A percentile compares a stretch with the other conserved stretches of the same genome.
phyloP scores from a whole-genome alignment of 1,284 basidiomycete genomes.

The Trametes versicolor region DNA sequence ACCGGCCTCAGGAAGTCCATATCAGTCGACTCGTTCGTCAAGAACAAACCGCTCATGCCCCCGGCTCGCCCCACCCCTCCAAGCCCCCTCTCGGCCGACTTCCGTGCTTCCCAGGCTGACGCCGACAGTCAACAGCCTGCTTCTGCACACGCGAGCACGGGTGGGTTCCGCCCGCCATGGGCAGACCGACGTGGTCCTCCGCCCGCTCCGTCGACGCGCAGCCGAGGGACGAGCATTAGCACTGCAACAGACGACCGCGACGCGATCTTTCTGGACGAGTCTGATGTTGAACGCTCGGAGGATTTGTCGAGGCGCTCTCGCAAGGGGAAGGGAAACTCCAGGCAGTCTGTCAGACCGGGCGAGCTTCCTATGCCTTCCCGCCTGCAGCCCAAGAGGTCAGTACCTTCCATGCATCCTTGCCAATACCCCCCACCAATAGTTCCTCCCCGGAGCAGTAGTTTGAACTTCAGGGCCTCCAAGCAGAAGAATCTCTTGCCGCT shows the following conservation, averaged over 20 bases:
- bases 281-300: slow-evolving; percentile 64
- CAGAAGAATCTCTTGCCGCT: slow-evolving; percentile 43
- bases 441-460: slow-evolving; percentile 48
- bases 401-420: slow-evolving; percentile 52
- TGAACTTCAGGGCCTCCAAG: slow-evolving; percentile 41
- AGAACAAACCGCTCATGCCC: slow-evolving; percentile 50
- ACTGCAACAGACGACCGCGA: slow-evolving; percentile 54
- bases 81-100: slow-evolving; percentile 38
- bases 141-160: slow-evolving; percentile 22
- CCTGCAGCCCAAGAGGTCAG: slow-evolving; percentile 52
- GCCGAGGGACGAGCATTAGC: slow-evolving; percentile 65
- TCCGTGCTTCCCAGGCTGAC: slow-evolving; percentile 33
- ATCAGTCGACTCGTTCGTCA: slow-evolving; percentile 78
- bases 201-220: slow-evolving; percentile 48
- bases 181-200: slow-evolving; percentile 44
- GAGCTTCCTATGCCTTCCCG: slow-evolving; percentile 66
- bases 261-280: slow-evolving; percentile 53
- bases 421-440: slow-evolving; percentile 44
- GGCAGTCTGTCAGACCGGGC: slow-evolving; percentile 52
- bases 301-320: slow-evolving; percentile 40
- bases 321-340: slow-evolving; percentile 40
- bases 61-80: slow-evolving; percentile 48
- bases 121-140: slow-evolving; percentile 12
- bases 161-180: slow-evolving; percentile 41
- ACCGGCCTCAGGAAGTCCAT: slow-evolving; percentile 71